Evolutionary conservation across 495 filamentous ascomycete species (phyloP), one percentile per base, ranked within the genome.

Genomic region (Coniosporium apollinis): DNA sequence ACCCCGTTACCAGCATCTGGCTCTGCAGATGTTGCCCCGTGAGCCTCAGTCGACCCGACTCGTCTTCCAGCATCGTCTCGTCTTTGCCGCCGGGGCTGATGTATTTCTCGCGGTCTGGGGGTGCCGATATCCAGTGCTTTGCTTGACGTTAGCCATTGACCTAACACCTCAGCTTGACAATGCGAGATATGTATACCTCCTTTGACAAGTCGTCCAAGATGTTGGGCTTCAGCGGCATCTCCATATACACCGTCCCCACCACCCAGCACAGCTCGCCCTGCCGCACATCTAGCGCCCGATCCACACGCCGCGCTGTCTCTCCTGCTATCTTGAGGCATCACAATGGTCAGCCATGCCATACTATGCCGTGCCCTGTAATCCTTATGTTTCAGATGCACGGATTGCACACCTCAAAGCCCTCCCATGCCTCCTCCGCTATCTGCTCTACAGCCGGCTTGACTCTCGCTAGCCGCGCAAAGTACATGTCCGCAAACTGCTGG

Each of bases 261-360:
- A 99, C 79, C 86, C 87, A 99, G 57, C 91, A 94, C 18, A 96
- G 60, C 57, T 94, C 75, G 34, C 89, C 89, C 55, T 94, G 91
- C 47, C 89, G 72, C 10, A 99, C 91, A 62, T 94, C 87, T 7
- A 99, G 66, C 22, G 94, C 91, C 43, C 86, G 62, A 14, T 94
- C 79, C 4, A 85, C 83, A 35, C 65, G 69, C 34, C 61, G 65
- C 9, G 81, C 82, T 36, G 55, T 63, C 52, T 94, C 86, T 22
- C 73, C 78, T 4, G 70, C 82, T 47, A 94, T 76, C 60, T 84
- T 43, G 36, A 25, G n/a, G n/a, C n/a, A n/a, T n/a, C n/a, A n/a
- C n/a, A n/a, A n/a, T n/a, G n/a, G n/a, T n/a, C n/a, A n/a, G n/a
- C n/a, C n/a, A n/a, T n/a, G n/a, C n/a, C n/a, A n/a, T n/a, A n/a